Evolutionary conservation across 2,329 filamentous ascomycete species (phyloP).

Genomic region (Cercospora nicotianae): DNA sequence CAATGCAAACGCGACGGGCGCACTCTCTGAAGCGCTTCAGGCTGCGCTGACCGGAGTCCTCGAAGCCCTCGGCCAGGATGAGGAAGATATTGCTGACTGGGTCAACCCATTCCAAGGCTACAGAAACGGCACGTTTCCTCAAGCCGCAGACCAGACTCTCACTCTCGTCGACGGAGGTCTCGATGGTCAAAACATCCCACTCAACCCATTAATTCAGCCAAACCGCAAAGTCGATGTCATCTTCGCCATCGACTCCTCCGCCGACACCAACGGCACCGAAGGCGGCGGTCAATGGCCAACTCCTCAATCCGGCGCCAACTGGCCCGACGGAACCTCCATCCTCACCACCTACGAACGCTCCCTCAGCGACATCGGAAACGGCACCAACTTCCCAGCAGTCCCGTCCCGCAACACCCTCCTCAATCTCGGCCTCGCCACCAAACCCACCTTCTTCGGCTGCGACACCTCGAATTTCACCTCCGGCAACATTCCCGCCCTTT

Average conservation of each 20-base stretch:
- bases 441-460: constrained; percentile 76
- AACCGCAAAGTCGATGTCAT: constrained; percentile 73
- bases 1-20: constrained; percentile 43
- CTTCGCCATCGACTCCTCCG: constrained; percentile 76
- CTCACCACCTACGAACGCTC: constrained; percentile 73
- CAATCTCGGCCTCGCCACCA: constrained; percentile 71
- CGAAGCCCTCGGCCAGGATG: constrained; percentile 53
- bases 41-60: constrained; percentile 57
- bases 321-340: constrained; percentile 76
- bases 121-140: constrained; percentile 60
- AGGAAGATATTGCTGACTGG: constrained; percentile 74
- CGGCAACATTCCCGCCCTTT: constrained; percentile 57
- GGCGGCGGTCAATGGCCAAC: constrained; percentile 36
- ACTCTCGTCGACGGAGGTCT: constrained; percentile 77
- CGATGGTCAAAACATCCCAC: constrained; percentile 75
- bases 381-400: constrained; percentile 69
- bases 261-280: constrained; percentile 62
- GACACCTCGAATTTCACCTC: constrained; percentile 62
- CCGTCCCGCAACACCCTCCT: constrained; percentile 76
- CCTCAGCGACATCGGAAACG: constrained; percentile 60
- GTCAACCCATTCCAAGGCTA: constrained; percentile 76
- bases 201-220: constrained; percentile 75
- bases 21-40: constrained; percentile 44
- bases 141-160: constrained; percentile 55
- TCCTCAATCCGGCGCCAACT: constrained; percentile 50